Evolutionary conservation across 2,329 filamentous ascomycete species (phyloP).

Genomic region (Madurella mycetomatis): DNA sequence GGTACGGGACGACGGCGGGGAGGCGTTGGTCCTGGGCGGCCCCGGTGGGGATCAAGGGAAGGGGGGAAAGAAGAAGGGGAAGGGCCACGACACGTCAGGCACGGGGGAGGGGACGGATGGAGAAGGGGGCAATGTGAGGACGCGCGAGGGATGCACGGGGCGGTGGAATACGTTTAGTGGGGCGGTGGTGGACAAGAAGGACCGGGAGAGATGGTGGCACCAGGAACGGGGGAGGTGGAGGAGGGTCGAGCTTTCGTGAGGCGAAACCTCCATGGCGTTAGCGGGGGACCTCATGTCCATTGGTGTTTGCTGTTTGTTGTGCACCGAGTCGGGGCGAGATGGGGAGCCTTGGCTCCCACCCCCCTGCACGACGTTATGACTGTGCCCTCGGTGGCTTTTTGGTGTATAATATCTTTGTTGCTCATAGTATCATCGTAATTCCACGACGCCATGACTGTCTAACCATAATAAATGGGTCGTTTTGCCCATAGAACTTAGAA

Average conservation of each 20-base stretch:
- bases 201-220: conserved; percentile 34
- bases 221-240: conserved; percentile 34
- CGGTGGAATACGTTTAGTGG: conserved; percentile 32
- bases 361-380: conserved; percentile 10
- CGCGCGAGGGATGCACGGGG: conserved; percentile 31
- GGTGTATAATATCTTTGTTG: background rate
- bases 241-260: conserved; percentile 27
- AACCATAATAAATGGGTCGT: background rate
- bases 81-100: conserved; percentile 2
- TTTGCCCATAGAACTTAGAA: background rate
- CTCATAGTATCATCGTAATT: conserved; percentile 1
- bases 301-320: background rate
- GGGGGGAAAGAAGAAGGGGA: conserved; percentile 16
- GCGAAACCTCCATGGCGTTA: background rate
- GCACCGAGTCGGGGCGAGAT: background rate
- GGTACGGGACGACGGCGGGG: conserved; percentile 44
- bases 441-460: conserved; percentile 1
- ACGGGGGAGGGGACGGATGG: conserved; percentile 13
- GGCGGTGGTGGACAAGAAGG: conserved; percentile 31
- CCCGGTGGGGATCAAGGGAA: background rate
- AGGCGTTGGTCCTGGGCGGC: conserved; percentile 30
- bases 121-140: conserved; percentile 8
- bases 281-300: background rate
- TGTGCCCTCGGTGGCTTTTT: background rate
- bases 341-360: too few species aligned